A percentile compares a stretch with the other conserved stretches of the same genome.
Evolutionary conservation across 2,329 filamentous ascomycete species (phyloP).

Genomic region (Hypocreales sp.): DNA sequence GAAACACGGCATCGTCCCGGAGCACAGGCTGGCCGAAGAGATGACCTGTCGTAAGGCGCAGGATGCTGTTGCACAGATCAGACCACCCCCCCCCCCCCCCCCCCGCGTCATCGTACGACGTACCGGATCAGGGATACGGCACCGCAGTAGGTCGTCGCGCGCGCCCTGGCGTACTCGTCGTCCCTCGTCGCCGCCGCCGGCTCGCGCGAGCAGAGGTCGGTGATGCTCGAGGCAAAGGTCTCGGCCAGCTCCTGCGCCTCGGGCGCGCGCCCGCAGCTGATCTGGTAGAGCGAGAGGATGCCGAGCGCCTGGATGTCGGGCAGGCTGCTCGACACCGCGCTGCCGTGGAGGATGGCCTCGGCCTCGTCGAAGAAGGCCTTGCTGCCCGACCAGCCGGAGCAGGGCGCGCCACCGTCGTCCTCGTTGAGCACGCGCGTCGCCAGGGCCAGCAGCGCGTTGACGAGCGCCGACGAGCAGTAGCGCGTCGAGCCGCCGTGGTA

Average conservation of each 20-base stretch:
- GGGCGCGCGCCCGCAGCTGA: conserved; percentile 2
- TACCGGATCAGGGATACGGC: conserved; percentile 5
- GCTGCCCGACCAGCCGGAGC: conserved; percentile 2
- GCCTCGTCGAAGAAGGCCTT: conserved; percentile 2
- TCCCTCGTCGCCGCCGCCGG: not conserved
- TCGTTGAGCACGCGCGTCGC: conserved; percentile 2
- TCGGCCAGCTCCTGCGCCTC: conserved; percentile 3
- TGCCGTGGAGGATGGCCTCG: not conserved
- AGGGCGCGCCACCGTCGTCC: not conserved
- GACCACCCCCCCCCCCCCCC: no score
- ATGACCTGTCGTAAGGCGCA: not conserved
- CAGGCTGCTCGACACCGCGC: not conserved
- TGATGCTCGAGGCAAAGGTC: conserved; percentile 1
- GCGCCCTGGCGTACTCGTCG: conserved; percentile 1
- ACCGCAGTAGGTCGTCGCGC: conserved; percentile 3
- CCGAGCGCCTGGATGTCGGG: conserved; percentile 5
- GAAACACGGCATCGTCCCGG: not conserved
- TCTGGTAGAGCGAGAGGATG: conserved; percentile 3
- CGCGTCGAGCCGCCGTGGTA: conserved; percentile 1
- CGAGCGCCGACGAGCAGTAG: conserved; percentile 5
- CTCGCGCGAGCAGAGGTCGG: conserved; percentile 1
- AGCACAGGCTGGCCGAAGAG: not conserved
- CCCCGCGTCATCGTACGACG: no score
- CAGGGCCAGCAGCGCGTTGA: conserved; percentile 4
- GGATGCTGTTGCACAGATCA: no score